These are phyloP conservation scores for Soucietia sequanensis DNA, from an alignment of 805 yeast species.

Conservation along the genomic window DNA sequence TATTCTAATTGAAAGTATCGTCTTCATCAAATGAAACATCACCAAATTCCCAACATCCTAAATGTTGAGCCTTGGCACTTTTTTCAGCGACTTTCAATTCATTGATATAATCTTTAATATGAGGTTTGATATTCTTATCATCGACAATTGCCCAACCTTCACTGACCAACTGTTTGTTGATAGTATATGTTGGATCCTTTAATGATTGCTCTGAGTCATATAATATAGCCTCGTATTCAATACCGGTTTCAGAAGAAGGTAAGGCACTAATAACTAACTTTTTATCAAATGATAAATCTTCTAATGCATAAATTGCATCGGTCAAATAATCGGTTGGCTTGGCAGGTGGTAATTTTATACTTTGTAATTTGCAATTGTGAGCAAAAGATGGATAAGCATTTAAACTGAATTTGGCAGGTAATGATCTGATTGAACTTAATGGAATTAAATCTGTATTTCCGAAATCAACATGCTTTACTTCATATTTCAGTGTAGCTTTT, in stretches of 20 bases:
- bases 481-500: conserved; percentile 39
- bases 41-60: conserved; percentile 77
- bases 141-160: conserved; percentile 64
- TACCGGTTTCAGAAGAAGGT: conserved; percentile 35
- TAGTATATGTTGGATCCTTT: conserved; percentile 53
- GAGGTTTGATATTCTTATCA: conserved; percentile 18
- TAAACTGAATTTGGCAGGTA: conserved; percentile 50
- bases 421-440: conserved; percentile 43
- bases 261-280: conserved; percentile 55
- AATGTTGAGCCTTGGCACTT: conserved; percentile 47
- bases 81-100: conserved; percentile 43
- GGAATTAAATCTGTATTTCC: conserved; percentile 53
- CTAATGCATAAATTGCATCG: conserved; percentile 54
- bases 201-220: conserved; percentile 57
- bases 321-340: conserved; percentile 52
- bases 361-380: conserved; percentile 51
- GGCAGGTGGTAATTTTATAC: conserved; percentile 56
- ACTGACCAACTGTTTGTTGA: conserved; percentile 57
- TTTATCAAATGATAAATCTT: conserved; percentile 50
- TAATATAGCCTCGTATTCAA: conserved; percentile 51
- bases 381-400: conserved; percentile 51
- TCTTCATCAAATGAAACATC: conserved; percentile 63
- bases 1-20: conserved; percentile 4
- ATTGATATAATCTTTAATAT: conserved; percentile 31
- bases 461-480: conserved; percentile 60